Base-by-base conservation (phyloP, 495 filamentous ascomycete species). In the Talaromyces thailandensis region DNA sequence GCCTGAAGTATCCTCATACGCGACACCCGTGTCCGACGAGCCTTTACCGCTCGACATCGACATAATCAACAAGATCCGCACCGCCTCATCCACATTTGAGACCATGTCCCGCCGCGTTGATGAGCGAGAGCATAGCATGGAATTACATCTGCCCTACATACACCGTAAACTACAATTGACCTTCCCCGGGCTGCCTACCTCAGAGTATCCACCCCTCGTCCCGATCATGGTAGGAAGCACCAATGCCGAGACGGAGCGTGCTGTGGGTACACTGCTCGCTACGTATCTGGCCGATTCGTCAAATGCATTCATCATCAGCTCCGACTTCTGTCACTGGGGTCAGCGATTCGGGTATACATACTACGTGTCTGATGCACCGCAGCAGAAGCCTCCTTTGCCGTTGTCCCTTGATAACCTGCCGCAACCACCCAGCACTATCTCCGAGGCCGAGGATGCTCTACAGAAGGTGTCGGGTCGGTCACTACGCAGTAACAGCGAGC, bases 261-360 rank as follows among this genome's bases (percentile, higher is more conserved):
- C 75, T 26, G 89, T 88, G 64, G 94, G 92, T 1, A 43, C 70
- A 45, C 60, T 96, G 26, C 77, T 98, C n/a, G 85, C 90, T 28
- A 85, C 87, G 2, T 96, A 95, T 67, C 76, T 98, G 7, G 78
- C 81, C 43, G 89, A 96, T 69, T 84, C 86, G 3, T 79, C 79
- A 21, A 94, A 56, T 64, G 83, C 88, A 9, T 98, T 96, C 71
- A 83, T 98, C 65, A 82, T 98, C 60, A 90, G 86, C 70, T 96
- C 92, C 4, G 94, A 98, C 70, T 98, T 98, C 72, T 96, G 93
- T 64, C 94, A 98, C 74, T 98, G 94, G 94, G 94, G 94, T 21
- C 68, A 81, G 18, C 84, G 92, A 18, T 98, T 97, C 73, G 79
- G 80, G 40, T 98, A 98, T 72, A 93, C 89, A 43, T 88, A 87